Evolutionary conservation across 768 basidiomycete species (phyloP).

Genomic region (Mycena rebaudengoi): DNA sequence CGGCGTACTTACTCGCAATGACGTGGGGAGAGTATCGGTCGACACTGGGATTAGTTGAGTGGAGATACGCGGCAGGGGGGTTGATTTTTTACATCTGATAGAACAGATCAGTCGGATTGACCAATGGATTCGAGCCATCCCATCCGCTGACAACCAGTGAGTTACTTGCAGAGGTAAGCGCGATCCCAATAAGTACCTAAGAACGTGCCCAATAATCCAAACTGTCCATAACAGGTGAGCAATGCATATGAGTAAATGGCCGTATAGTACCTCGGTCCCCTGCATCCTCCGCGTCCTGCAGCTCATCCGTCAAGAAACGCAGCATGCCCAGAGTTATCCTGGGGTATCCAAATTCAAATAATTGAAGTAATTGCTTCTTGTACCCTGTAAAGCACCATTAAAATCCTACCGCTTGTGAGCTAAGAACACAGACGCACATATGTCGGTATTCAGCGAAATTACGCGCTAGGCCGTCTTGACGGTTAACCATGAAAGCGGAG

Average conservation of each 20-base stretch:
- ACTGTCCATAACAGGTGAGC: constrained; percentile 34
- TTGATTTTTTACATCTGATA: constrained; percentile 48
- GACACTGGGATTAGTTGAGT: constrained; percentile 50
- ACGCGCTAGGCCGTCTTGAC: constrained; percentile 72
- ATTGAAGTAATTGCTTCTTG: constrained; percentile 67
- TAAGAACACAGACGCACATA: constrained; percentile 49
- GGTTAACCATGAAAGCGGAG: constrained; percentile 74
- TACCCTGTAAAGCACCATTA: constrained; percentile 9
- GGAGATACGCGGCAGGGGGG: not conserved
- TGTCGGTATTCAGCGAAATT: constrained; percentile 79
- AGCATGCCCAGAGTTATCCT: constrained; percentile 81
- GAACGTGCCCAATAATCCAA: constrained; percentile 52
- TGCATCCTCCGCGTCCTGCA: constrained; percentile 80
- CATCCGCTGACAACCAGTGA: constrained; percentile 54
- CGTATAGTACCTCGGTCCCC: constrained; percentile 70
- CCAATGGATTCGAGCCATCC: constrained; percentile 71
- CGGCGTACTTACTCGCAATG: constrained; percentile 65
- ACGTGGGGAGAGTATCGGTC: constrained; percentile 84
- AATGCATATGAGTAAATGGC: not conserved
- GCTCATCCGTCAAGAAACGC: constrained; percentile 78
- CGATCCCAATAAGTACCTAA: too few relatives aligned
- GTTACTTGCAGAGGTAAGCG: too few relatives aligned
- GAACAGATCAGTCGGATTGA: constrained; percentile 34
- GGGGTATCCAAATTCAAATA: constrained; percentile 78
- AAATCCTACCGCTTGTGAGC: not conserved